These are phyloP conservation scores for Moricandia arvensis DNA, from an alignment of 345 rosid species.

Conservation along the genomic window DNA sequence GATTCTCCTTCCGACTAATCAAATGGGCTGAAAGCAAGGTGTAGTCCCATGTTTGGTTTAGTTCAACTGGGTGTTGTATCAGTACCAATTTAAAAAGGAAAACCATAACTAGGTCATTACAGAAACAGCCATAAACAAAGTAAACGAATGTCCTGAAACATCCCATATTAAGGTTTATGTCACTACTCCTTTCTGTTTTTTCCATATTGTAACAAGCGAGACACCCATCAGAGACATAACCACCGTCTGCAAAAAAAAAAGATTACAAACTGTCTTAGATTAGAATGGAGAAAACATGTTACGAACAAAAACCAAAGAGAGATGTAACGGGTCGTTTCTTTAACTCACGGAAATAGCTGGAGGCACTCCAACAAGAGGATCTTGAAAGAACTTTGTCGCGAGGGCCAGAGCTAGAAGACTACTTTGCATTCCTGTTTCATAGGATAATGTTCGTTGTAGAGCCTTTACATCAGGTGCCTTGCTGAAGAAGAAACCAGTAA, in stretches of 20 bases:
- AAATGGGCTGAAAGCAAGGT: too few species aligned
- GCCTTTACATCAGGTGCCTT: conserved; percentile 61
- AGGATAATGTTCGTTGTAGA: conserved; percentile 85
- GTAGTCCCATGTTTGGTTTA: too few species aligned
- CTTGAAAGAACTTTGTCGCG: conserved; percentile 84
- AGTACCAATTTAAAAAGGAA: not conserved
- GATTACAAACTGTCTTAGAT: not conserved
- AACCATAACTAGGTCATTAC: not conserved
- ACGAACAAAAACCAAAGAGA: not conserved
- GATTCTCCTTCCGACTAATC: too few species aligned
- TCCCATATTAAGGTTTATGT: not conserved
- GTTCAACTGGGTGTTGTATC: too few species aligned
- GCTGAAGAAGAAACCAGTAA: conserved; percentile 56
- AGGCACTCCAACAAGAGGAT: conserved; percentile 94
- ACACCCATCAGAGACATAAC: conserved; percentile 93
- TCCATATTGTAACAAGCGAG: conserved; percentile 70
- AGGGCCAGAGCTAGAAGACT: conserved; percentile 91
- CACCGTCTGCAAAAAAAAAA: conserved; percentile 57
- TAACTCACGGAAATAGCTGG: conserved; percentile 86
- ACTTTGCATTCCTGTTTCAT: conserved; percentile 98
- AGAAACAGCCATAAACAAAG: not conserved
- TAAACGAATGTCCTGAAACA: not conserved
- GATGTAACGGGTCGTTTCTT: not conserved
- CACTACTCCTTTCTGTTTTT: conserved; percentile 47
- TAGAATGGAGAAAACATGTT: not conserved